Conservation (phyloP, 2,329 filamentous ascomycete species). For the Dothistroma septosporum region DNA sequence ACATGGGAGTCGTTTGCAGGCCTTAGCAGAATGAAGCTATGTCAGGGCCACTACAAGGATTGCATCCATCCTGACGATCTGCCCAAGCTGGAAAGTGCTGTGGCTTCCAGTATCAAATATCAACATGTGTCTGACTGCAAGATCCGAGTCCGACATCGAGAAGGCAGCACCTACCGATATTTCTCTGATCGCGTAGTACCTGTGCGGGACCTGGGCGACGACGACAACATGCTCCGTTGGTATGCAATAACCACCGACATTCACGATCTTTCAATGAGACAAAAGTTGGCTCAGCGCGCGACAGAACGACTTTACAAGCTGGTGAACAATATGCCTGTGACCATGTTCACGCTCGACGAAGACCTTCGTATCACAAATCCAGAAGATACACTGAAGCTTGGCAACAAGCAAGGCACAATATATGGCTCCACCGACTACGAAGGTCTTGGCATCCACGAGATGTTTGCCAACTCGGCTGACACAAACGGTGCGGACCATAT, state of each 20-base stretch:
- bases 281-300: neutral
- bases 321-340: neutral
- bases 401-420: neutral
- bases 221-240: neutral
- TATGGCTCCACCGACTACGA: neutral
- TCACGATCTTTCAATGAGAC: neutral
- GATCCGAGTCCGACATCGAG: neutral
- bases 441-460: neutral
- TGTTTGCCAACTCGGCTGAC: neutral
- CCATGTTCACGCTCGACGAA: neutral
- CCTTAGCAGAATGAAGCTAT: neutral
- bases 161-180: neutral
- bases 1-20: neutral
- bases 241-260: neutral
- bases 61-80: neutral
- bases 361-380: neutral
- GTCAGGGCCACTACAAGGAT: neutral
- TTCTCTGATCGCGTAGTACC: neutral
- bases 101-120: neutral
- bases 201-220: neutral
- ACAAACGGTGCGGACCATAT: neutral
- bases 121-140: neutral
- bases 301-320: neutral
- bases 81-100: neutral
- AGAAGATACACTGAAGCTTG: neutral